Conservation (phyloP, 441 rosid genomes). For the Dalechampia spathulata region DNA sequence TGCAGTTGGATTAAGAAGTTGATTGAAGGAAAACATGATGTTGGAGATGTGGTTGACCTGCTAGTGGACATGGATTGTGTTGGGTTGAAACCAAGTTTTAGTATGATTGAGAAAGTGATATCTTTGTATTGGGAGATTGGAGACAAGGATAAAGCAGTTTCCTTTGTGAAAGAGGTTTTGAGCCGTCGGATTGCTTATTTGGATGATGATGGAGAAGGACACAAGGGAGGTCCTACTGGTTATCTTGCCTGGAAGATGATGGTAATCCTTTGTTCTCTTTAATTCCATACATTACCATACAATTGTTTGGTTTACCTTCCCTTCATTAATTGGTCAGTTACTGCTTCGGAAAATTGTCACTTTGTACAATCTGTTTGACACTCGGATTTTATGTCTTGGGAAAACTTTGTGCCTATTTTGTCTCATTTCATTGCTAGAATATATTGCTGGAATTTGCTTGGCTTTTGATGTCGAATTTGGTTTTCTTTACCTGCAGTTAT, state of each 20-base stretch:
- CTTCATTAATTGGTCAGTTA: too few relatives aligned
- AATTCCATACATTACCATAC: too few relatives aligned
- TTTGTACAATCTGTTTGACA: neutral
- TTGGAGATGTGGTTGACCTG: constrained; percentile 58
- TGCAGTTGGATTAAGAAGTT: constrained; percentile 80
- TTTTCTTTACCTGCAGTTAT: too few relatives aligned
- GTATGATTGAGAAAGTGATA: constrained; percentile 88
- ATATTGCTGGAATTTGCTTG: too few relatives aligned
- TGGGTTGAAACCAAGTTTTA: constrained; percentile 76
- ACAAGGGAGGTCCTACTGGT: constrained; percentile 79
- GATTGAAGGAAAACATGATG: constrained; percentile 52
- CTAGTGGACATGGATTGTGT: constrained; percentile 91
- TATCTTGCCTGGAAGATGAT: constrained; percentile 94
- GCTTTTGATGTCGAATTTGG: too few relatives aligned
- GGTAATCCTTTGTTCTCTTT: constrained; percentile 33
- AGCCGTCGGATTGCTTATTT: constrained; percentile 38
- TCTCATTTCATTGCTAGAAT: too few relatives aligned
- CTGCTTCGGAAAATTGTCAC: too few relatives aligned
- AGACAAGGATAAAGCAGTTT: constrained; percentile 53
- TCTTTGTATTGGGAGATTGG: constrained; percentile 77
- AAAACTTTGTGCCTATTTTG: neutral
- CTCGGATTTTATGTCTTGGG: neutral
- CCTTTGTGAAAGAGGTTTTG: constrained; percentile 67
- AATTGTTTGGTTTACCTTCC: too few relatives aligned
- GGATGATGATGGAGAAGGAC: constrained; percentile 38